A percentile compares a stretch with the other conserved stretches of the same genome.
These are phyloP conservation scores for Stylosanthes scabra DNA, from an alignment of 331 rosid genomes.

Conservation along the genomic window DNA sequence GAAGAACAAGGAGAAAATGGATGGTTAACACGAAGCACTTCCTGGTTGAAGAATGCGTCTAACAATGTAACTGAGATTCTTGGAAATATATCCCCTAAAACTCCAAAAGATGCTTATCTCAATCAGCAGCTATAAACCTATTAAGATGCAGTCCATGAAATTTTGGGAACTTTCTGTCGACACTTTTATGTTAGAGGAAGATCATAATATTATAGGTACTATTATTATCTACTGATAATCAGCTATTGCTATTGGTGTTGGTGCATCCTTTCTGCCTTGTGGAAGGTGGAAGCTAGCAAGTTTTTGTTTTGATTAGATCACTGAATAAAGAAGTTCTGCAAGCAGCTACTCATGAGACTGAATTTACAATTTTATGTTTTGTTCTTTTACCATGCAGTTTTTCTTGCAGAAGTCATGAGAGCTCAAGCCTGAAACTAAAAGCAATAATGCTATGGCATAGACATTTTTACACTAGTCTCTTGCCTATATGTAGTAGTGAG, in stretches of 20 bases:
- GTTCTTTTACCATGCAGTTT: not conserved
- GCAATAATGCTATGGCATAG: not conserved
- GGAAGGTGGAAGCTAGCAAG: not conserved
- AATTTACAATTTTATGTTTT: constrained; percentile 17
- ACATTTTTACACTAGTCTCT: not conserved
- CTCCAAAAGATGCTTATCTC: constrained; percentile 65
- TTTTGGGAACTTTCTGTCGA: constrained; percentile 8
- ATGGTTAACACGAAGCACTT: constrained; percentile 85
- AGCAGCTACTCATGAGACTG: not conserved
- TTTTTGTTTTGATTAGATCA: constrained; percentile 2
- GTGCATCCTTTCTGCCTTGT: constrained; percentile 14
- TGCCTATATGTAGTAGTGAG: not conserved
- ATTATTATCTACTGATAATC: not conserved
- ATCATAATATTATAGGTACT: constrained; percentile 8
- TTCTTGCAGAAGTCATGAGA: not conserved
- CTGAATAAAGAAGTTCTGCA: constrained; percentile 8
- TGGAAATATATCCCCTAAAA: constrained; percentile 53
- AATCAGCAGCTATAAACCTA: constrained; percentile 76
- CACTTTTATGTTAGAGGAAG: constrained; percentile 12
- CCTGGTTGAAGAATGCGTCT: constrained; percentile 79
- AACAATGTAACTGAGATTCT: constrained; percentile 63
- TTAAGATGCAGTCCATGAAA: constrained; percentile 35
- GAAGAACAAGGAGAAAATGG: constrained; percentile 59
- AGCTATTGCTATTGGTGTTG: not conserved
- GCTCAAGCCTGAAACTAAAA: not conserved